Evolutionary conservation across 345 rosid genomes (phyloP).

Genomic region (Salix caprea): DNA sequence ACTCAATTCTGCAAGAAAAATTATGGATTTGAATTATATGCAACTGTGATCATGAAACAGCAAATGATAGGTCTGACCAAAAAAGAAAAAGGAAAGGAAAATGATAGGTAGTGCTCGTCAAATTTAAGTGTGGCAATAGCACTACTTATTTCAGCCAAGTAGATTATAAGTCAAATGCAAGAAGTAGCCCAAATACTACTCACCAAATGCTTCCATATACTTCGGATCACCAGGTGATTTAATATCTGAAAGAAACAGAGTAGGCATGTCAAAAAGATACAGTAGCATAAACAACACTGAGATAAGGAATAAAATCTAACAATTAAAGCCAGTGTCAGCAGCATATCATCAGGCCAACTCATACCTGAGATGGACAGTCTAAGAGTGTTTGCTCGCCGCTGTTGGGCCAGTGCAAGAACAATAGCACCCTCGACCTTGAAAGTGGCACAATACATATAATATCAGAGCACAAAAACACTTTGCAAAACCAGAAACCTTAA

Average conservation of each 20-base stretch:
- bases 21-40: constrained; percentile 2
- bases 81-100: not conserved
- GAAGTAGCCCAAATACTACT: constrained; percentile 20
- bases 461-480: not conserved
- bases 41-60: not conserved
- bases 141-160: not conserved
- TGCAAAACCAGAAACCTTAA: not conserved
- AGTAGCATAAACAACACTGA: not conserved
- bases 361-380: constrained; percentile 67
- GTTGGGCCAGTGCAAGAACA: constrained; percentile 30
- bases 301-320: not conserved
- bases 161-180: not conserved
- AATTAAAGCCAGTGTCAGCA: not conserved
- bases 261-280: not conserved
- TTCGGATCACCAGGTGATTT: constrained; percentile 86
- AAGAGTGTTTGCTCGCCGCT: constrained; percentile 41
- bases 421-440: constrained; percentile 32
- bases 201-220: constrained; percentile 80
- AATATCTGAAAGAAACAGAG: constrained; percentile 50
- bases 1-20: constrained; percentile 62
- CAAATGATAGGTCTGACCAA: not conserved
- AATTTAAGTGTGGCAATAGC: too few species aligned
- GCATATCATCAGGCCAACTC: constrained; percentile 5
- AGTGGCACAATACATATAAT: not conserved
- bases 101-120: not conserved